Base-by-base conservation (phyloP, 768 basidiomycete genomes). In the Gautieria morchelliformis region DNA sequence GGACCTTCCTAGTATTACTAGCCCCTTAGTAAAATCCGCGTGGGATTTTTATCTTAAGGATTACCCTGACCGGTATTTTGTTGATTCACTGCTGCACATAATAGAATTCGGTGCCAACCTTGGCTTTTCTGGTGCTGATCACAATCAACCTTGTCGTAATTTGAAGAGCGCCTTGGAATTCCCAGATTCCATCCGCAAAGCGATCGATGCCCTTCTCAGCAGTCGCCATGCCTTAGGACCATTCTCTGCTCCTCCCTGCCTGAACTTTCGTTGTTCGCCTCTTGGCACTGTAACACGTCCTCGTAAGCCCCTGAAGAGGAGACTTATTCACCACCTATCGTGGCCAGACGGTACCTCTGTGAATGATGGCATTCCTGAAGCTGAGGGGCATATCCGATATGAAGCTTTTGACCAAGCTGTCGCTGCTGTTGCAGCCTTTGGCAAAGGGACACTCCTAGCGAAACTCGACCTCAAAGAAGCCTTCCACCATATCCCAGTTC, bases 391-490 rank as follows among this genome's bases (percentile, higher is more conserved):
- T n/a, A n/a, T n/a, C n/a, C n/a, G n/a, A 10, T 73, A 72, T 53
- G 67, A 74, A 30, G 60, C 61, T 45, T 67, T 72, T 52, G 2
- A 52, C 32, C 20, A 11, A 5, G 57, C 57, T 27, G 17, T 58
- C 10, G 1, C 6, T 10, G 54, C 44, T n/a, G 32, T 48, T 33
- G 32, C 27, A 17, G 22, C 5, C 0, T 65, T 65, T 1, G 69
- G 72, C 1, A 65, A 42, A 1, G 64, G 67, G 12, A 65, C 70
- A 0, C 60, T 69, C 1, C 64, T 74, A 59, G 64, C 61, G 4
- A 74, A 73, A 55, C 67, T 72, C 17, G 71, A 74, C 53, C 63
- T 75, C 6, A 65, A 69, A 53, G 65, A 69, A 11, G 73, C 71
- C 0, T 75, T 74, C 58, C 63, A 65, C 20, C 73, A 73, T 44